Base-by-base conservation (phyloP, 805 yeast species). In the Metschnikowia colocasiae region DNA sequence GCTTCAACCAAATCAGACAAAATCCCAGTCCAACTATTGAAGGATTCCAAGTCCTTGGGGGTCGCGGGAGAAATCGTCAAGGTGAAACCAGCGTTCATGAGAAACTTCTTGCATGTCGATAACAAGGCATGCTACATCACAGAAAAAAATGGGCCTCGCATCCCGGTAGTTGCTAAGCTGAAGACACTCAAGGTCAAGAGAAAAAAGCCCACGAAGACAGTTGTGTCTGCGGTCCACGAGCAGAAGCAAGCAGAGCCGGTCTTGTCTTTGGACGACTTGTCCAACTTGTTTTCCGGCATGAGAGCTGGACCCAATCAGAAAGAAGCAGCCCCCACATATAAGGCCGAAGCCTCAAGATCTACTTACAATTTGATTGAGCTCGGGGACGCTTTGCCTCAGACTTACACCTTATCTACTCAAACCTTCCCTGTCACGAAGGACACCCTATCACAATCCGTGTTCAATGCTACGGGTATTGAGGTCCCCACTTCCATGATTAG, bases 61-160 rank as follows among this genome's bases (percentile, higher is more conserved):
- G 68, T 68, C 19, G 71, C 68, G 50, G 97, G 97, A 30, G 85
- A 90, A 68, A 75, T 90, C 37, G 74, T 85, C 25, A 71, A 77
- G 30, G 96, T 90, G 16, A 76, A 80, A 52, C 90, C 96, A 26
- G 86, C 89, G 19, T 73, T 79, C 52, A 90, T 90, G 96, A 80
- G 92, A 60, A 87, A 87, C 67, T 79, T 69, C 56, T 75, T 90
- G 47, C 88, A 88, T 58, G 79, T 80, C 36, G 58, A 71, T 50
- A 83, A 87, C 58, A 86, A 88, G 37, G 97, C 96, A 3, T 76
- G 80, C 16, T 90, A 88, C 59, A 74, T 88, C 19, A 61, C 65
- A 36, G 55, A 55, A 32, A 61, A 55, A 25, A 50, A 61, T 35
- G 69, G 65, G 3, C 76, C 76, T 6, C 63, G 67, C 43, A 65